phyloP scores from a whole-genome alignment of 768 basidiomycete species.

The Leccinum variicolor region DNA sequence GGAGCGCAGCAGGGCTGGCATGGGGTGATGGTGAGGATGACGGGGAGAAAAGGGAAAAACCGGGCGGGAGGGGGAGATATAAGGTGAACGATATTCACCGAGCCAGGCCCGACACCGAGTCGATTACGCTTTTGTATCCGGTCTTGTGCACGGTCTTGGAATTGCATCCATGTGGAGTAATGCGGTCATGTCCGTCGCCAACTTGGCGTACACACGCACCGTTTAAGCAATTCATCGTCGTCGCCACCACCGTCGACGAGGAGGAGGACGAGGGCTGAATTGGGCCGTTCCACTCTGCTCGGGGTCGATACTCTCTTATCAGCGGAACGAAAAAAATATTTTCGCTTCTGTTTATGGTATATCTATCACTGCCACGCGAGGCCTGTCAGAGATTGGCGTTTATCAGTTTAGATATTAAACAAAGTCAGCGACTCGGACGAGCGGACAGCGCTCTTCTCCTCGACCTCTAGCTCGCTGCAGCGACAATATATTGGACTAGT shows the following conservation, averaged over 20 bases:
- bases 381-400: conserved; percentile 15
- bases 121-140: conserved; percentile 29
- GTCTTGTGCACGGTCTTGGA: conserved; percentile 14
- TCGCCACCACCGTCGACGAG: not conserved
- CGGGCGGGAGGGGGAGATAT: conserved; percentile 21
- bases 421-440: not conserved
- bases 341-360: conserved; percentile 18
- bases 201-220: not conserved
- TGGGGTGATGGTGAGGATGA: conserved; percentile 17
- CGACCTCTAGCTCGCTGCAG: not conserved
- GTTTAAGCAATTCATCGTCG: not conserved
- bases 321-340: conserved; percentile 19
- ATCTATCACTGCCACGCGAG: conserved; percentile 13
- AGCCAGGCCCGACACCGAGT: conserved; percentile 39
- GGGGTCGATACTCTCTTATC: conserved; percentile 16
- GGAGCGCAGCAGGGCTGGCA: conserved; percentile 30
- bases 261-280: not conserved
- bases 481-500: no score
- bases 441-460: not conserved
- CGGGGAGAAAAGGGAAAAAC: conserved; percentile 14
- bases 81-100: conserved; percentile 33
- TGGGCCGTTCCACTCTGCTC: conserved; percentile 17
- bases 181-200: conserved; percentile 1
- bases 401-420: conserved; percentile 3
- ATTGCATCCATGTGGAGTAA: conserved; percentile 5